phyloP scores from a whole-genome alignment of 345 rosid genomes.

The Eucalyptus erythrocorys region DNA sequence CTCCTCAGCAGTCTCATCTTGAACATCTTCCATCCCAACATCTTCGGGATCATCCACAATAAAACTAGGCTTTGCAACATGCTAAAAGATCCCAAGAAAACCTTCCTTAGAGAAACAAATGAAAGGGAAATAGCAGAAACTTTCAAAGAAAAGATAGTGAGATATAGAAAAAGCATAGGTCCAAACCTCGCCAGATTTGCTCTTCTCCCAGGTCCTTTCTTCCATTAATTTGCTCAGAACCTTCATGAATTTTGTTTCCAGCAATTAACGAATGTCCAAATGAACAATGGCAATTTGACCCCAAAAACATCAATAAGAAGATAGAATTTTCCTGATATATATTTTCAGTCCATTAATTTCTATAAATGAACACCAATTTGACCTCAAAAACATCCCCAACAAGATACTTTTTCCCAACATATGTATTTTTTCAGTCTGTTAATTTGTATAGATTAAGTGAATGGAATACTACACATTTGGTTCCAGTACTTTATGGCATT shows the following conservation, averaged over 20 bases:
- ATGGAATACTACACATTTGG: background rate
- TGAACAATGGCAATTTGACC: background rate
- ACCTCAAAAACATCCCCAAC: background rate
- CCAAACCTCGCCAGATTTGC: conserved; percentile 45
- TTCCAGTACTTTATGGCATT: background rate
- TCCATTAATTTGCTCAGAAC: conserved; percentile 43
- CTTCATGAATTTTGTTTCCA: conserved; percentile 22
- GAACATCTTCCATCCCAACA: conserved; percentile 17
- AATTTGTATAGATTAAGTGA: background rate
- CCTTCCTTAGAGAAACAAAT: background rate
- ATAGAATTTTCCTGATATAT: background rate
- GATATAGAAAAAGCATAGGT: background rate
- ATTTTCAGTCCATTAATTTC: background rate
- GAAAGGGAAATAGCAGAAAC: background rate
- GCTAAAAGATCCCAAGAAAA: conserved; percentile 28
- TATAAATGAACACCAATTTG: background rate
- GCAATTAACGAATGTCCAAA: background rate
- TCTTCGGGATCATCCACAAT: conserved; percentile 50
- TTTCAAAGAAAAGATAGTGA: background rate
- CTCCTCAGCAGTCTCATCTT: conserved; percentile 27
- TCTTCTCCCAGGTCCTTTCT: conserved; percentile 50
- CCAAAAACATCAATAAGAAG: background rate
- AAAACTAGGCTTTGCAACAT: conserved; percentile 22
- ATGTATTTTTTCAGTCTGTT: background rate
- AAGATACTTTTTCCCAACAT: background rate